phyloP scores from a whole-genome alignment of 495 filamentous ascomycete genomes.

The Podospora sp. region DNA sequence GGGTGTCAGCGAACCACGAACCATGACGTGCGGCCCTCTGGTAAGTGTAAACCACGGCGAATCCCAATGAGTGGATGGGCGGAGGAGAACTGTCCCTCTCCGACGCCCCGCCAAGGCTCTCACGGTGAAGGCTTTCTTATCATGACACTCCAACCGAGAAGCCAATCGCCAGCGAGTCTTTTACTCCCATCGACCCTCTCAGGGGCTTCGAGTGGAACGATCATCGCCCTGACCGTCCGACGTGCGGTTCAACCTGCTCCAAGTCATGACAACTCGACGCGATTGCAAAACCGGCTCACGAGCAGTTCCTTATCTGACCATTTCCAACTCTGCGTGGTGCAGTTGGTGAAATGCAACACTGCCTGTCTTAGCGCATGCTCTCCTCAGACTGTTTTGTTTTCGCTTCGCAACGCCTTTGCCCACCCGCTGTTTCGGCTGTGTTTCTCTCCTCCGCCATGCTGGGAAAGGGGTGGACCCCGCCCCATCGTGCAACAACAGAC shows the following conservation, averaged over 20 bases:
- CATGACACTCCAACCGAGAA: neutral
- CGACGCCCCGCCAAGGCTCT: neutral
- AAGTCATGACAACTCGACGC: neutral
- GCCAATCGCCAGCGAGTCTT: too few relatives aligned
- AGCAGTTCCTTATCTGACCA: neutral
- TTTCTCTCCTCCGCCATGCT: constrained; percentile 16
- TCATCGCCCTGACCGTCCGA: too few relatives aligned
- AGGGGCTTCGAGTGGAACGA: neutral
- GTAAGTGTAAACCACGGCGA: neutral
- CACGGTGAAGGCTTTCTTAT: neutral
- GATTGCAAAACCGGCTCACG: neutral
- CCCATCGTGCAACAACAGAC: neutral
- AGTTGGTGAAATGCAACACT: too few relatives aligned
- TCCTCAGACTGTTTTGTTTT: constrained; percentile 2
- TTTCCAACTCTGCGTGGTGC: too few relatives aligned
- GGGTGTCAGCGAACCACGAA: neutral
- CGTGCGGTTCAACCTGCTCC: neutral
- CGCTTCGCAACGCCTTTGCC: constrained; percentile 15
- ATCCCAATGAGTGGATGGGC: neutral
- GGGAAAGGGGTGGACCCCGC: too few relatives aligned
- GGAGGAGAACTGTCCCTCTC: neutral
- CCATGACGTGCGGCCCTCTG: neutral
- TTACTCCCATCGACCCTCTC: too few relatives aligned
- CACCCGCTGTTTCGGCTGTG: constrained; percentile 22
- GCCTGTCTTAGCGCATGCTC: neutral